Evolutionary conservation across 2,329 filamentous ascomycete genomes (phyloP).

Genomic region (Talaromyces sp.): DNA sequence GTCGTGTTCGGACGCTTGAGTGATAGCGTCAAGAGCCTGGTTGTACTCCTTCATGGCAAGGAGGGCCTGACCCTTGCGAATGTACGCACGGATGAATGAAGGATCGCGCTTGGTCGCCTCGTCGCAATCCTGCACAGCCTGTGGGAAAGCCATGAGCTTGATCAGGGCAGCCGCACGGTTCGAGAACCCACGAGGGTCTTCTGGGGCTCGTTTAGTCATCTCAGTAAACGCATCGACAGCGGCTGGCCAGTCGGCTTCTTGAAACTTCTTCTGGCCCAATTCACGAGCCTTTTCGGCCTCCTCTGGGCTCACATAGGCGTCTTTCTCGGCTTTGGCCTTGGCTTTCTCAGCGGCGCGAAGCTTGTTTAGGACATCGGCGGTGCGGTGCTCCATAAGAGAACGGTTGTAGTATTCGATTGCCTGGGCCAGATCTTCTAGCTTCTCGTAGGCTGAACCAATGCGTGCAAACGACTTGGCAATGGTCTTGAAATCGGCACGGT

Average conservation of each 20-base stretch:
- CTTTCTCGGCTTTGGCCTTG: conserved; percentile 69
- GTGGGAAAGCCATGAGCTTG: conserved; percentile 94
- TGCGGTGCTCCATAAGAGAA: conserved; percentile 93
- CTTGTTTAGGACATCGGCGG: conserved; percentile 88
- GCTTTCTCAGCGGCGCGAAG: conserved; percentile 84
- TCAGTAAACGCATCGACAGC: conserved; percentile 92
- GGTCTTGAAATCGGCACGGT: conserved; percentile 95
- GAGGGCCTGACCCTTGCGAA: conserved; percentile 92
- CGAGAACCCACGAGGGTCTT: conserved; percentile 90
- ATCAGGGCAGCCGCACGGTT: conserved; percentile 96
- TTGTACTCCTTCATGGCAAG: conserved; percentile 98
- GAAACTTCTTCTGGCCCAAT: conserved; percentile 94
- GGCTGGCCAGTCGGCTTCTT: conserved; percentile 90
- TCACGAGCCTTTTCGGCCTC: conserved; percentile 95
- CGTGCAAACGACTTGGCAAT: conserved; percentile 97
- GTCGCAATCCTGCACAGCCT: conserved; percentile 88
- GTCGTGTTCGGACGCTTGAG: conserved; percentile 74
- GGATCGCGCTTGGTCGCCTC: conserved; percentile 84
- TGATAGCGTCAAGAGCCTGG: conserved; percentile 85
- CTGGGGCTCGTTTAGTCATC: conserved; percentile 92
- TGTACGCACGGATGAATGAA: conserved; percentile 91
- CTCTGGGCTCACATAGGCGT: conserved; percentile 80
- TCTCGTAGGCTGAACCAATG: conserved; percentile 92
- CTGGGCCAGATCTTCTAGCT: conserved; percentile 69
- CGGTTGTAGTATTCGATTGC: conserved; percentile 89